These are phyloP conservation scores for Amanita subjunquillea DNA, from an alignment of 768 basidiomycete genomes.

Conservation along the genomic window DNA sequence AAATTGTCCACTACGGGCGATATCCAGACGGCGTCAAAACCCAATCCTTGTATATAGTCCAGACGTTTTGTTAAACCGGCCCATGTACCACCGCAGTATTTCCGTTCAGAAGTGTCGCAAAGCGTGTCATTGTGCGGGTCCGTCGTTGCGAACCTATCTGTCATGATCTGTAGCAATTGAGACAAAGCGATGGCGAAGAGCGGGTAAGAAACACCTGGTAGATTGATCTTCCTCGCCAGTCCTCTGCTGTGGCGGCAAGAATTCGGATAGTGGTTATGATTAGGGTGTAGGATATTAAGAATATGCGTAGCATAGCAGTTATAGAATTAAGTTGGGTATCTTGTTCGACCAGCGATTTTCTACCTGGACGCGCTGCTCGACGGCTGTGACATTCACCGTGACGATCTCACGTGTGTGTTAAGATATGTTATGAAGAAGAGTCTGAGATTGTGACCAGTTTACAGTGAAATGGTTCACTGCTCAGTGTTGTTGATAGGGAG, in stretches of 20 bases:
- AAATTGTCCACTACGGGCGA: constrained; percentile 62
- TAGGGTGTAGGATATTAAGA: background rate
- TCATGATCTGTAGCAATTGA: constrained; percentile 32
- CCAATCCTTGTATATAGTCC: constrained; percentile 66
- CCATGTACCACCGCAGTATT: constrained; percentile 71
- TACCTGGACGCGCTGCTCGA: background rate
- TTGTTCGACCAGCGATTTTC: background rate
- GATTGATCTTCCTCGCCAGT: constrained; percentile 16
- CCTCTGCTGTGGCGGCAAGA: constrained; percentile 5
- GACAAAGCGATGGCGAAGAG: background rate
- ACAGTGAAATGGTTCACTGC: too few relatives aligned
- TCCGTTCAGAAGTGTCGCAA: constrained; percentile 44
- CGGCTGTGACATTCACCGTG: too few relatives aligned
- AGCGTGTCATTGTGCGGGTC: constrained; percentile 26
- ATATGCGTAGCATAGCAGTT: background rate
- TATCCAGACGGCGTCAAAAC: constrained; percentile 74
- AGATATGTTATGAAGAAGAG: too few relatives aligned
- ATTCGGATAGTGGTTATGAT: background rate
- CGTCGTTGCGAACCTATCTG: constrained; percentile 57
- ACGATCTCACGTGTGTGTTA: too few relatives aligned
- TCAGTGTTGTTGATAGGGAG: too few relatives aligned
- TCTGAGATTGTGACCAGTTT: too few relatives aligned
- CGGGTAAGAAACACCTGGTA: constrained; percentile 12
- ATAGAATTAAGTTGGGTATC: constrained; percentile 3
- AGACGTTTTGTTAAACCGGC: constrained; percentile 49